Evolutionary conservation across 2,329 filamentous ascomycete species (phyloP), one percentile per base, ranked within the genome.

Genomic region (Arthrobotrys pseudoclavata): DNA sequence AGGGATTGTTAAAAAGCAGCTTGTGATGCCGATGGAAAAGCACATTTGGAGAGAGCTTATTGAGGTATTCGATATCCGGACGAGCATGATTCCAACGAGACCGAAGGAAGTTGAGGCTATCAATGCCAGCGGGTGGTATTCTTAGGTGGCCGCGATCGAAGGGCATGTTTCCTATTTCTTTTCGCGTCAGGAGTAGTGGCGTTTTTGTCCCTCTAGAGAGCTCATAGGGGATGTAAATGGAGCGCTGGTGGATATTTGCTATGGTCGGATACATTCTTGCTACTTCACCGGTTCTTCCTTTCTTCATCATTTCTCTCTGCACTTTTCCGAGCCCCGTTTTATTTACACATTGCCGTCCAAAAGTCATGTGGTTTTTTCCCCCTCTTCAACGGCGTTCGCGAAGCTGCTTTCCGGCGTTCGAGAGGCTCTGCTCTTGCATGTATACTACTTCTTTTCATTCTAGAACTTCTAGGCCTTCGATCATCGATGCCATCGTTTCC

Each of bases 21-120:
- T 94, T 12, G 91, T 99, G 22, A 89, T 98, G 82, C 91, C 92
- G 12, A 88, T 99, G 79, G 94, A 98, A 81, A 96, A 94, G 86
- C 87, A 89, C 0, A 92, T 89, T 0, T 99, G 95, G 95, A 86
- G 89, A 80, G 88, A 92, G 20, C 86, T 97, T 52, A 91, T 97
- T 60, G 84, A 91, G 9, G 89, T 89, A 0, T 96, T 94, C 81
- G 86, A 91, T 26, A 93, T 98, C 80, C 87, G 85, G n/a, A 87
- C 93, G 79, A 87, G 92, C 0, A 91, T 97, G 84, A 98, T 99
- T 79, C 88, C 90, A n/a, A 92, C 97, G 83, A 89, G 96, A 15
- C 85, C 88, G 79, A 90, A 93, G 79, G 85, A 88, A 70, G 83
- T 64, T 29, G 77, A 69, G 40, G 69, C 74, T 24, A 80, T 80